A percentile compares a stretch with the other conserved stretches of the same genome.
These are phyloP conservation scores for Solioccasus polychromus DNA, from an alignment of 768 basidiomycete species.

Conservation along the genomic window DNA sequence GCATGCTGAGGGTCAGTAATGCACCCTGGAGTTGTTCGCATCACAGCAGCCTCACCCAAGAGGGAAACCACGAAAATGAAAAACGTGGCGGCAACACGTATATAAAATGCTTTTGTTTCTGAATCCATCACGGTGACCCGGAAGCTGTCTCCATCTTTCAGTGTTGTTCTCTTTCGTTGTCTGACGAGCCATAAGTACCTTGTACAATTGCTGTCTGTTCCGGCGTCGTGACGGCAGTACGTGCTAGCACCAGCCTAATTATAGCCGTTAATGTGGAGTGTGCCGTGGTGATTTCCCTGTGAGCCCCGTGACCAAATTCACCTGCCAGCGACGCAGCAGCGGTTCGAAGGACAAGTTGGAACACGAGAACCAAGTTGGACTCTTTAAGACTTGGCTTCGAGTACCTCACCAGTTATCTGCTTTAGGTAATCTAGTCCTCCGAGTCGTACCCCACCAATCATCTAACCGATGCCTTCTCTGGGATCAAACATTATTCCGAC, in stretches of 20 bases:
- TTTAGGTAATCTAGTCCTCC: constrained; percentile 11
- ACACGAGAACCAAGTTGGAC: not conserved
- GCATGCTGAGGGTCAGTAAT: not conserved
- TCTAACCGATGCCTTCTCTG: not conserved
- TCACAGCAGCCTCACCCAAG: constrained; percentile 45
- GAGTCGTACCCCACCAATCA: not conserved
- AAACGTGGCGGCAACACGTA: constrained; percentile 23
- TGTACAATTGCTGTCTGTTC: no score
- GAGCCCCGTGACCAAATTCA: not conserved
- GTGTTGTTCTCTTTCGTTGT: not conserved
- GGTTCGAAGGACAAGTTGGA: not conserved
- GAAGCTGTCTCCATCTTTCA: not conserved
- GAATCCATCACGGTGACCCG: not conserved
- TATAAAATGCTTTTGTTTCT: not conserved
- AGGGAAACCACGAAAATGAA: constrained; percentile 61
- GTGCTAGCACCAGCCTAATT: no score
- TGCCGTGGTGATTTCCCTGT: no score
- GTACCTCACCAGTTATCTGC: constrained; percentile 15
- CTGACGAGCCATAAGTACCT: not conserved
- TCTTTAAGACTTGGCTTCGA: not conserved
- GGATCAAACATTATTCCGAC: no score
- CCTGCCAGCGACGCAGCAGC: not conserved
- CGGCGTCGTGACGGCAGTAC: not conserved
- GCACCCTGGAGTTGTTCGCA: not conserved
- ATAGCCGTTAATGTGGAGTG: not conserved